Evolutionary conservation across 441 rosid species (phyloP), one percentile per base, ranked within the genome.

Genomic region (Pelargonium cotyledonis): DNA sequence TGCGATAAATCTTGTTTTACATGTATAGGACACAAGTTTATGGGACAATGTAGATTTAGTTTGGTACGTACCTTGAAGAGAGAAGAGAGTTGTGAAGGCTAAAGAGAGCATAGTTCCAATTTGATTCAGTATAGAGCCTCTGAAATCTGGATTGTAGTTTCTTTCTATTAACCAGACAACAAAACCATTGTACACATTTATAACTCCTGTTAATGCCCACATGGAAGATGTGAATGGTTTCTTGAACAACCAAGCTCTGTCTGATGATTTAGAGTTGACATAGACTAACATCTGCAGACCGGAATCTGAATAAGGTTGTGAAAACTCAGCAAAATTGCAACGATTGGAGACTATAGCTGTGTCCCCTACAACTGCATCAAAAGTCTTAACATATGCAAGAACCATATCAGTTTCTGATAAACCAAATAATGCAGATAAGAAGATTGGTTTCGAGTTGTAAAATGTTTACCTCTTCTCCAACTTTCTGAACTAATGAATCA

Each of bases 111-210:
- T 31, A 5, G 19, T 47, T 71, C 78, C 75, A 5, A 72, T 66
- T 61, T 80, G 81, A 38, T 76, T 51, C 9, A 40, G 16, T 0
- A 55, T 0, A 6, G 69, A 53, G 57, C 78, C 74, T 14, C 58
- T 44, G 2, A 41, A 78, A 9, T 68, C 72, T 16, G 70, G 46
- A 53, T 31, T 16, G 51, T 68, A 58, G 9, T 63, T 53, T 10
- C 70, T 47, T 68, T 81, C 83, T 4, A 83, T 75, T 65, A 83
- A 9, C 81, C 79, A 77, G 7, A 83, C 65, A 12, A 73, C 75
- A 49, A 83, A 75, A 5, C 79, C 82, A 46, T 74, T 76, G 67
- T 68, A 78, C 57, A 73, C 21, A 16, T 70, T 77, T 15, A 79
- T 57, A 29, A 19, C 5, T 1, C 21, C 35, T 1, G 66, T 69